These are phyloP conservation scores for Potentilla sterilis DNA, from an alignment of 306 rosid genomes.

Conservation along the genomic window DNA sequence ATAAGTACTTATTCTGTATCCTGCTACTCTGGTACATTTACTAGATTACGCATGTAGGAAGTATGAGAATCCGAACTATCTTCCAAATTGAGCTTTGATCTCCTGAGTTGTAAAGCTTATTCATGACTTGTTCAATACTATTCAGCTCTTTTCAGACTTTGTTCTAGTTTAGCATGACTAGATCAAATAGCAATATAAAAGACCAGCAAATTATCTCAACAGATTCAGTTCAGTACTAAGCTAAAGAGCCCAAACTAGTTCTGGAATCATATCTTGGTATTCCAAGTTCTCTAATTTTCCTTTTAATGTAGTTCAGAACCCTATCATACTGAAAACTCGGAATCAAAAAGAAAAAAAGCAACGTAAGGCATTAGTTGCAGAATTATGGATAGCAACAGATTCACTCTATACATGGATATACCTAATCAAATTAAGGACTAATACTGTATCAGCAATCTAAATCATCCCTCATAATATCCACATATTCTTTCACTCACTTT, in stretches of 20 bases:
- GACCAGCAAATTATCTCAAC: background rate
- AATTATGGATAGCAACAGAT: no score
- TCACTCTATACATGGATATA: no score
- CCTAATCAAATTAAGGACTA: no score
- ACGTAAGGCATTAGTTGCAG: no score
- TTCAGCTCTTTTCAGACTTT: background rate
- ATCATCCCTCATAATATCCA: no score
- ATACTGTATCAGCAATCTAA: no score
- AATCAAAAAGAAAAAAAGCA: background rate
- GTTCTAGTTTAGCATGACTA: background rate
- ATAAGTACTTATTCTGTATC: background rate
- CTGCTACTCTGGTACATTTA: background rate
- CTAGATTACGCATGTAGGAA: background rate
- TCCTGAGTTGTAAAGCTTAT: background rate
- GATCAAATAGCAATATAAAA: background rate
- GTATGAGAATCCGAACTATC: background rate
- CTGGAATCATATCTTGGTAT: background rate
- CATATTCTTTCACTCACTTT: no score
- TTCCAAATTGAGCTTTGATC: background rate
- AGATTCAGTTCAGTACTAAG: background rate
- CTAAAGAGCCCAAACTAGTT: background rate
- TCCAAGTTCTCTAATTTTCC: background rate
- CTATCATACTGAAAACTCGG: background rate
- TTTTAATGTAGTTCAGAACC: no score
- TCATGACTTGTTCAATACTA: background rate